A percentile compares a stretch with the other conserved stretches of the same genome.
Conservation (phyloP, 495 filamentous ascomycete genomes). For the Amphirosellinia nigrospora region DNA sequence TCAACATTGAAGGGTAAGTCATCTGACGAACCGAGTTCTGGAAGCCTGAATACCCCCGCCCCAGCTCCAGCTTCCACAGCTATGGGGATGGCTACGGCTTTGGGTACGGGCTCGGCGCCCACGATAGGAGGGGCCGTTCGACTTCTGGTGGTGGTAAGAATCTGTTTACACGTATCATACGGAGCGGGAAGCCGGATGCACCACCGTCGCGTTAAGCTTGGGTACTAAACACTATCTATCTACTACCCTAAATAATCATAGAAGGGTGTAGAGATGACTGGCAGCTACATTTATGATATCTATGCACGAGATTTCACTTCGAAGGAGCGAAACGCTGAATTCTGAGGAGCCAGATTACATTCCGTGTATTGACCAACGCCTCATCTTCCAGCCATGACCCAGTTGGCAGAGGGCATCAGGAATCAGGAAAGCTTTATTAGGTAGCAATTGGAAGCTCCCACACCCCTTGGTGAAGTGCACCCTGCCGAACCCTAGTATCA, state of each 20-base stretch:
- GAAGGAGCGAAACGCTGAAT: no score
- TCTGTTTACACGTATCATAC: constrained; percentile 20
- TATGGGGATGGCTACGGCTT: background rate
- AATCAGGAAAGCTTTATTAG: no score
- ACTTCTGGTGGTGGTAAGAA: constrained; percentile 13
- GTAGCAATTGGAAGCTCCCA: no score
- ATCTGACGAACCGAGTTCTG: constrained; percentile 2
- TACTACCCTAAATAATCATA: background rate
- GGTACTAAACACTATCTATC: background rate
- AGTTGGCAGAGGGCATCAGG: no score
- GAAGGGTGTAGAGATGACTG: background rate
- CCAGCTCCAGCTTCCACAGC: background rate
- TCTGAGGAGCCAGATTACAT: no score
- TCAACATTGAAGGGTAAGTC: constrained; percentile 19
- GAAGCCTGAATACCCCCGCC: background rate
- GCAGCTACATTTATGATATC: constrained; percentile 35
- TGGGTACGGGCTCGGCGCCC: background rate
- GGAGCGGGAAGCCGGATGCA: constrained; percentile 17
- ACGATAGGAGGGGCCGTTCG: constrained; percentile 2
- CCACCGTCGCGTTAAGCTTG: constrained; percentile 1
- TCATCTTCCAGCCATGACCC: no score
- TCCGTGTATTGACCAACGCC: no score
- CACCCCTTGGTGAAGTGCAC: no score
- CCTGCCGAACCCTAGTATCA: no score
- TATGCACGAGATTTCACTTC: no score